Base-by-base conservation (phyloP, 768 basidiomycete genomes). In the Termitomyces sp. region DNA sequence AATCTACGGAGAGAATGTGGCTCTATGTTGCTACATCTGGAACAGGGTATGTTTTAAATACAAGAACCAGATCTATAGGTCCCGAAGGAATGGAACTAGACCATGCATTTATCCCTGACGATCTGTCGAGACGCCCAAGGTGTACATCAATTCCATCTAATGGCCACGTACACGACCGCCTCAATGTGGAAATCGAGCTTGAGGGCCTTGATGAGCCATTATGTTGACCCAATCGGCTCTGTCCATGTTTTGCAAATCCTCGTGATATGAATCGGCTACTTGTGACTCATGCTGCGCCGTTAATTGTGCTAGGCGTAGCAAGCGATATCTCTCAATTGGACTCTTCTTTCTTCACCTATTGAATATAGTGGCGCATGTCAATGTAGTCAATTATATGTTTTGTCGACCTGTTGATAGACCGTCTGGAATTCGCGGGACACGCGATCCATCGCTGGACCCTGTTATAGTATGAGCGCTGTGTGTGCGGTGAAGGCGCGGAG, bases 361-460 rank as follows among this genome's bases (percentile, higher is more conserved):
- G n/a, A 28, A 32, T 14, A 35, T 56, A 30, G 55, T 56, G 55
- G 55, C 55, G 55, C 55, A 56, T n/a, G 17, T 5, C 37, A 49
- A 49, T n/a, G 14, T 10, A 42, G n/a, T 30, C 19, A 35, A 23
- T 49, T 14, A 12, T 30, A 48, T 40, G 11, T 40, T 32, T 19
- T 17, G 30, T 19, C 40, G 3, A 21, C 16, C 19, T 16, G 16
- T 28, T 19, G 11, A 14, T 16, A 8, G 35, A 32, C 44, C 6
- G 27, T 54, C n/a, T 28, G 35, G 9, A 21, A 8, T 5, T 16
- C 3, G 11, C 12, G 51, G 7, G n/a, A 23, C n/a, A 12, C 8
- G 11, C 25, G 2, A 5, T 25, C n/a, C n/a, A 19, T 14, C 14
- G 17, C n/a, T 50, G 16, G 27, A 8, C 35, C 3, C 10, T 10